These are phyloP conservation scores for Collariella sp. DNA, from an alignment of 495 filamentous ascomycete species.

Conservation along the genomic window DNA sequence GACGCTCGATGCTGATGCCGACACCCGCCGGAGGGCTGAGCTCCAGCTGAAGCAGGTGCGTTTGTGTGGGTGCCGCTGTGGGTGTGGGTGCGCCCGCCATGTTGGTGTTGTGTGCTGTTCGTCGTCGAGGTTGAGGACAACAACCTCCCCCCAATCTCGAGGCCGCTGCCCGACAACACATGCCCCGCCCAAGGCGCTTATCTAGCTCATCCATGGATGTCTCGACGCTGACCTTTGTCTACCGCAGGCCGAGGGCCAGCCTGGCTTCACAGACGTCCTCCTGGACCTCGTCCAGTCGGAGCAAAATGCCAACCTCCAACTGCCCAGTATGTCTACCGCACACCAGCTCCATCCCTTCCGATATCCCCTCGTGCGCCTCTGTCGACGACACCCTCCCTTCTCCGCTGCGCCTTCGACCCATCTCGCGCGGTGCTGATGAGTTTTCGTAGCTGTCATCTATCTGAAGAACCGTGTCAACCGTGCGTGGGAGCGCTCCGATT, in stretches of 20 bases:
- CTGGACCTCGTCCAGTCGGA: conserved; percentile 84
- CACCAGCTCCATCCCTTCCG: conserved; percentile 3
- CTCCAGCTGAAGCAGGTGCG: conserved; percentile 88
- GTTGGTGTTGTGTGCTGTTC: not conserved
- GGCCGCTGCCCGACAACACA: conserved; percentile 1
- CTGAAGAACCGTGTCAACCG: conserved; percentile 92
- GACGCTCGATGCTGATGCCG: conserved; percentile 78
- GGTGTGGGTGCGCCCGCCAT: not conserved
- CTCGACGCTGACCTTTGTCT: conserved; percentile 6
- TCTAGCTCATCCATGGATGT: conserved; percentile 6
- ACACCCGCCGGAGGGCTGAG: conserved; percentile 78
- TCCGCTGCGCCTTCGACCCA: conserved; percentile 6
- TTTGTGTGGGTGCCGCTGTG: conserved; percentile 9
- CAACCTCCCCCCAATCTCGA: not conserved
- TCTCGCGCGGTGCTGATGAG: conserved; percentile 11
- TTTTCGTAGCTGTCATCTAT: conserved; percentile 74
- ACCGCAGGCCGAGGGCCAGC: conserved; percentile 75
- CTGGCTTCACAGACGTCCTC: conserved; percentile 83
- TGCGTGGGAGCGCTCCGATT: conserved; percentile 75
- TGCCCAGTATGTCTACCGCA: conserved; percentile 62
- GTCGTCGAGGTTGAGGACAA: not conserved
- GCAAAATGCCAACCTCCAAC: conserved; percentile 69
- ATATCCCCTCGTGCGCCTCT: not conserved
- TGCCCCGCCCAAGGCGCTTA: conserved; percentile 4
- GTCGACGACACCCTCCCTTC: not conserved